These are phyloP conservation scores for Neopestalotiopsis sp. DNA, from an alignment of 2,329 filamentous ascomycete species.

Conservation along the genomic window DNA sequence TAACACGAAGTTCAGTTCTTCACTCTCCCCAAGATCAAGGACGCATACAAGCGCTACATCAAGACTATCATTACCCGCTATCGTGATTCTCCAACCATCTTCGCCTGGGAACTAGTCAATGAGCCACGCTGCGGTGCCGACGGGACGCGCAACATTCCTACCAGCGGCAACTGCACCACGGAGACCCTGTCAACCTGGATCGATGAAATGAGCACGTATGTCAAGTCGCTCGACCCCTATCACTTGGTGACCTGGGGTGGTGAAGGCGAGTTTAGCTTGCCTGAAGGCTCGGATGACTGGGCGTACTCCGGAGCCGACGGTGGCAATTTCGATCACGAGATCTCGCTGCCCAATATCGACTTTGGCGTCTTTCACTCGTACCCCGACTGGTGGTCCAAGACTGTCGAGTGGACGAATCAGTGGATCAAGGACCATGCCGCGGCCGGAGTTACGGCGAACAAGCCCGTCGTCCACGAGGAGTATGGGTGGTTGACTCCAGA, in stretches of 20 bases:
- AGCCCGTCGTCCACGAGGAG: conserved; percentile 62
- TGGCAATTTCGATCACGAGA: conserved; percentile 58
- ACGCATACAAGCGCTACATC: conserved; percentile 64
- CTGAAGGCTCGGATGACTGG: conserved; percentile 45
- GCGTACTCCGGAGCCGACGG: conserved; percentile 55
- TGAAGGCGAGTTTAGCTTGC: conserved; percentile 61
- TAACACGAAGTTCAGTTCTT: conserved; percentile 47
- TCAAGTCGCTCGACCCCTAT: conserved; percentile 56
- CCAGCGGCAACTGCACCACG: conserved; percentile 45
- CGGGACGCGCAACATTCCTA: conserved; percentile 49
- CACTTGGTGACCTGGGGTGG: conserved; percentile 62
- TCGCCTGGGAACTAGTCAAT: conserved; percentile 73
- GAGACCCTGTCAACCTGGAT: conserved; percentile 53
- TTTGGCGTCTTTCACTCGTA: conserved; percentile 63
- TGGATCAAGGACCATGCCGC: conserved; percentile 61
- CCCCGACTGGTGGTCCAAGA: conserved; percentile 61
- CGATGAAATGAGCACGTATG: conserved; percentile 58
- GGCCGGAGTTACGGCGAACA: conserved; percentile 46
- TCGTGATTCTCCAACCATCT: conserved; percentile 61
- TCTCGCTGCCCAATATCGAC: conserved; percentile 54
- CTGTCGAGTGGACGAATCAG: conserved; percentile 55
- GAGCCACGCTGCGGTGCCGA: conserved; percentile 60
- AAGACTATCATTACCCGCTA: conserved; percentile 64
- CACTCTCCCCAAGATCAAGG: conserved; percentile 53
- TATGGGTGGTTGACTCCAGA: conserved; percentile 61